Conservation (phyloP, 2,329 filamentous ascomycete species). For the Trichophyton mentagrophytes region DNA sequence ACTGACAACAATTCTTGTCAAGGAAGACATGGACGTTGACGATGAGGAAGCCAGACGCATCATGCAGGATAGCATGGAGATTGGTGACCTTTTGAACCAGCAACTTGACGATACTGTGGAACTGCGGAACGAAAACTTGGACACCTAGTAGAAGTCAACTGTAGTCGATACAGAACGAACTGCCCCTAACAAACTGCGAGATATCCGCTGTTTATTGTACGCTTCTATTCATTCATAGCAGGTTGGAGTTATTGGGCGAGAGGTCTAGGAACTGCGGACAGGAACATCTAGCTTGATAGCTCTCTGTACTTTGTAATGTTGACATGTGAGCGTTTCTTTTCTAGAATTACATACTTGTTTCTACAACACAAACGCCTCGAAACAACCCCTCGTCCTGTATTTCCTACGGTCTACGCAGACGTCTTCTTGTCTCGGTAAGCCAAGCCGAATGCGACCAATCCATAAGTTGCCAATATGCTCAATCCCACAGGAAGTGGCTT, state of each 20-base stretch:
- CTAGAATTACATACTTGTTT: neutral
- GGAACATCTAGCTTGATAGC: neutral
- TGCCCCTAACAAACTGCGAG: neutral
- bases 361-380: neutral
- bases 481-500: slow-evolving; percentile 78
- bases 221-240: neutral
- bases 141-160: neutral
- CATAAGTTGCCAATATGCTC: slow-evolving; percentile 66
- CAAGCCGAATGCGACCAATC: slow-evolving; percentile 65
- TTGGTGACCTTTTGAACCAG: slow-evolving; percentile 57
- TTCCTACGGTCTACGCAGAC: neutral
- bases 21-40: slow-evolving; percentile 44
- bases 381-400: neutral
- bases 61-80: slow-evolving; percentile 51
- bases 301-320: neutral
- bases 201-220: neutral
- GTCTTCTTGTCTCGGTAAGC: slow-evolving; percentile 40
- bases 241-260: neutral
- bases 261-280: neutral
- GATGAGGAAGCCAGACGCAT: slow-evolving; percentile 41
- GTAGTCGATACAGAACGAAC: neutral
- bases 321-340: neutral
- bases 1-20: slow-evolving; percentile 42
- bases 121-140: slow-evolving; percentile 11
- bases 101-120: slow-evolving; percentile 46